Evolutionary conservation across 2,329 filamentous ascomycete species (phyloP).

Genomic region (Exophiala sideris): DNA sequence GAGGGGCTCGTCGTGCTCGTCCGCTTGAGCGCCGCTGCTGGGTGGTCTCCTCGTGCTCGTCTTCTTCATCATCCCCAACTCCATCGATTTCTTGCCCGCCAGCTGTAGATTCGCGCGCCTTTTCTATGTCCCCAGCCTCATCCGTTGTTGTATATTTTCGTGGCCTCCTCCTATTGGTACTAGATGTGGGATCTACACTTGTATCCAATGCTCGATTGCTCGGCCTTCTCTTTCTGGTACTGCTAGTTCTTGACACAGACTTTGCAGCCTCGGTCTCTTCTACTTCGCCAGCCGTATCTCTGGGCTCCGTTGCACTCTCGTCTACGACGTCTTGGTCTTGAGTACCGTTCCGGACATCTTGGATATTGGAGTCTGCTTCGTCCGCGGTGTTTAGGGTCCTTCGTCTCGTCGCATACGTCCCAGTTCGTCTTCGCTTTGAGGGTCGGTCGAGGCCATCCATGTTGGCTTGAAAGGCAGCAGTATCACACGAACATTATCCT

Average conservation of each 20-base stretch:
- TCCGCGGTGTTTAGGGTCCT: slow-evolving; percentile 11
- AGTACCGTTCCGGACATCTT: not conserved
- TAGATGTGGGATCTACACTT: not conserved
- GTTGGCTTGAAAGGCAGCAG: too few species aligned
- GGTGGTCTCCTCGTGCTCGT: not conserved
- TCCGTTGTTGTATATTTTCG: not conserved
- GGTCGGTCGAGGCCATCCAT: slow-evolving; percentile 20
- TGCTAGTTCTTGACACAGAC: not conserved
- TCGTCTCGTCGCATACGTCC: slow-evolving; percentile 21
- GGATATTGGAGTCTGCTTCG: not conserved
- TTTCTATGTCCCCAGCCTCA: not conserved
- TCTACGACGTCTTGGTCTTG: not conserved
- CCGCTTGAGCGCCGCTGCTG: slow-evolving; percentile 10
- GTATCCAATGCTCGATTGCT: not conserved
- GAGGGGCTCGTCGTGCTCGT: slow-evolving; percentile 5
- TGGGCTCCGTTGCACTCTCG: not conserved
- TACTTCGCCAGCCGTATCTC: not conserved
- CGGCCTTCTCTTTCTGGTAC: not conserved
- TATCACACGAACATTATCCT: too few species aligned
- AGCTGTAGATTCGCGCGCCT: not conserved
- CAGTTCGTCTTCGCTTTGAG: slow-evolving; percentile 25
- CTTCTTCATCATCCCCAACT: not conserved
- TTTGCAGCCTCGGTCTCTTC: not conserved
- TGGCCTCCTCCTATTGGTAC: not conserved
- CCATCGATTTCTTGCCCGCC: too few species aligned